phyloP scores from a whole-genome alignment of 2,329 filamentous ascomycete genomes.

The Colletotrichum sp. region DNA sequence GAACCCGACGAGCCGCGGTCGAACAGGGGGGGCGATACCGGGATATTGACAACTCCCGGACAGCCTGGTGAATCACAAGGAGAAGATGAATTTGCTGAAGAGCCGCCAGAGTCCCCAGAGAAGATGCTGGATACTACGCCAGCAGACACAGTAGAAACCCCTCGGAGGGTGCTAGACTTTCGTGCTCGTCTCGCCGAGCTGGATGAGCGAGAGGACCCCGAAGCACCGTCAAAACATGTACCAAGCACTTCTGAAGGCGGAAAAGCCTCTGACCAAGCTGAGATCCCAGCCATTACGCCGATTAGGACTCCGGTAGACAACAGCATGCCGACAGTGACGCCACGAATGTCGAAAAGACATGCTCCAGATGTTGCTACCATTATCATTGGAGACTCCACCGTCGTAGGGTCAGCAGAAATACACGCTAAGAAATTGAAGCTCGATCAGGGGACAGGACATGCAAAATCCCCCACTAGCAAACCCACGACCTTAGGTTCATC shows the following conservation, averaged over 20 bases:
- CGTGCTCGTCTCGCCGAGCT: conserved; percentile 37
- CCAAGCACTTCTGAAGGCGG: not conserved
- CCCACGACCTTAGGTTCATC: conserved; percentile 31
- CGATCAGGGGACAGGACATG: not conserved
- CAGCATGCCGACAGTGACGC: not conserved
- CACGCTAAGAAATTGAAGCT: conserved; percentile 42
- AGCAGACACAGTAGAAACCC: not conserved
- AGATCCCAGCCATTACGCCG: conserved; percentile 21
- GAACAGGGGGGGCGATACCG: not conserved
- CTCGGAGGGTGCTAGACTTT: conserved; percentile 36
- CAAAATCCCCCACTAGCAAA: not conserved
- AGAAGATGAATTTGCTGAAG: not conserved
- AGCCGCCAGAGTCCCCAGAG: not conserved
- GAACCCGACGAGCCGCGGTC: not conserved
- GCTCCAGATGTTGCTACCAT: conserved; percentile 72
- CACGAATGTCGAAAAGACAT: conserved; percentile 55
- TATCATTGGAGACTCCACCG: conserved; percentile 72
- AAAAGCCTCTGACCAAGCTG: conserved; percentile 17
- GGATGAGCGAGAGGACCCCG: conserved; percentile 25
- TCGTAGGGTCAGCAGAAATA: conserved; percentile 68
- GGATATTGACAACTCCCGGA: not conserved
- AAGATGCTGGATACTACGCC: not conserved
- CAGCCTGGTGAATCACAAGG: not conserved
- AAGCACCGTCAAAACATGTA: not conserved
- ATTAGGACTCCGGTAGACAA: not conserved